phyloP scores from a whole-genome alignment of 768 basidiomycete genomes.

The Suillus ampliporus region DNA sequence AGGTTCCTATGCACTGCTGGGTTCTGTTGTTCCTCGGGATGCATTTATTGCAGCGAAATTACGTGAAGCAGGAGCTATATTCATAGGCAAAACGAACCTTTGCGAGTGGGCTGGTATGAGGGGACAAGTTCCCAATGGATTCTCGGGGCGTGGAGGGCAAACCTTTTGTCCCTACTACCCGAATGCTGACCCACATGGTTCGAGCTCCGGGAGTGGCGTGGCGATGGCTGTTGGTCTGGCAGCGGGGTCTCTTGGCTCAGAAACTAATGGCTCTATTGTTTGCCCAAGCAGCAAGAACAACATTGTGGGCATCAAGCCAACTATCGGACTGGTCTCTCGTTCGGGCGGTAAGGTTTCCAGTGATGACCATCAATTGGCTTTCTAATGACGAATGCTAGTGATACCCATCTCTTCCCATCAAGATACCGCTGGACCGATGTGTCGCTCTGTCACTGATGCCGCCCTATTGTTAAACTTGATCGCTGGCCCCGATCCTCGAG shows the following conservation, averaged over 20 bases:
- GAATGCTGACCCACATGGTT: constrained; percentile 45
- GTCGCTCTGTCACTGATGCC: too few relatives aligned
- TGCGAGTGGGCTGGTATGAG: constrained; percentile 51
- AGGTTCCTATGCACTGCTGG: constrained; percentile 27
- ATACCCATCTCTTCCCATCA: too few relatives aligned
- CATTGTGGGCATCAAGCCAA: constrained; percentile 23
- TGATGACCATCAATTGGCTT: neutral
- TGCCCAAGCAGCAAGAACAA: constrained; percentile 45
- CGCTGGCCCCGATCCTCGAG: too few relatives aligned
- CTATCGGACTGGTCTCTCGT: too few relatives aligned
- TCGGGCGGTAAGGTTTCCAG: too few relatives aligned
- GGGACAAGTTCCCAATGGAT: constrained; percentile 45
- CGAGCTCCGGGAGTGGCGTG: constrained; percentile 46
- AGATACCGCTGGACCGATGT: too few relatives aligned
- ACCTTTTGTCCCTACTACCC: constrained; percentile 47
- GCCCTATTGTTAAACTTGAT: too few relatives aligned
- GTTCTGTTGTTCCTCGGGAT: constrained; percentile 25
- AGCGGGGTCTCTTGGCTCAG: constrained; percentile 20
- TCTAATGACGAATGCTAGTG: too few relatives aligned
- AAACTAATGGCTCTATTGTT: constrained; percentile 51
- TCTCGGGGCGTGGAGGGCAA: constrained; percentile 53
- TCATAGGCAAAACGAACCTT: constrained; percentile 48
- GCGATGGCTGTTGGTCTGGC: constrained; percentile 18
- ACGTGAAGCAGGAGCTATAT: constrained; percentile 39
- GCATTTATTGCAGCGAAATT: constrained; percentile 39